Evolutionary conservation across 352 stramenopile species (phyloP), one percentile per base, ranked within the genome.

Genomic region (Phytophthora pistaciae): DNA sequence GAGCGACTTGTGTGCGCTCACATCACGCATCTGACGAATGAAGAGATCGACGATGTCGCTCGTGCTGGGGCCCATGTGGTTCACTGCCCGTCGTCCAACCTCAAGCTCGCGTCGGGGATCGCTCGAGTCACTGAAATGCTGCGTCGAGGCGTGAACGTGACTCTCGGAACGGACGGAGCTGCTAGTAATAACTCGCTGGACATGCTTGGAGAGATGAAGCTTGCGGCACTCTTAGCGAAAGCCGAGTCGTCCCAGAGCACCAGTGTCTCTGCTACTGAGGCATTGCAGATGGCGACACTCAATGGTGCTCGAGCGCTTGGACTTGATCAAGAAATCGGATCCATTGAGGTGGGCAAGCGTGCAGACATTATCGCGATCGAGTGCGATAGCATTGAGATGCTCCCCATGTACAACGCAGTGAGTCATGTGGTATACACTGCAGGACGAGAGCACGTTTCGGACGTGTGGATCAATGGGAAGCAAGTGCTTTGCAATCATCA

Each of bases 51-150:
- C 23, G 64, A 84, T 42, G 60, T 95, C 20, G 80, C 83, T 1
- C 66, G 60, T n/a, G 68, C 79, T 18, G 74, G 79, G 31, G 72
- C 74, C 4, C 76, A 87, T 52, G 88, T 97, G 27, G 80, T 95
- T 56, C 91, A 97, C 78, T 97, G 91, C 60, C 91, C 91, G 36
- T 89, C 86, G 54, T 96, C 87, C 56, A 96, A 97, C 75, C 78
- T 97, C 49, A 96, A 96, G 75, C 71, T 97, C 20, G 91, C 87
- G 44, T 92, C 82, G 54, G 90, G 90, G 11, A 84, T 96, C 56
- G 92, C 82, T 49, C 87, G 79, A 31, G 87, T 96, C 46, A 71
- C 80, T 44, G 75, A 91, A 23, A 77, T 96, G 64, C 49, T 95
- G n/a, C 75, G 83, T 27, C 69, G 66, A 13, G 91, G 90, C 11